Percentiles rank a stretch among this genome's conserved stretches.
Conservation (phyloP, 2,329 filamentous ascomycete genomes). For the Colletotrichum lentis region DNA sequence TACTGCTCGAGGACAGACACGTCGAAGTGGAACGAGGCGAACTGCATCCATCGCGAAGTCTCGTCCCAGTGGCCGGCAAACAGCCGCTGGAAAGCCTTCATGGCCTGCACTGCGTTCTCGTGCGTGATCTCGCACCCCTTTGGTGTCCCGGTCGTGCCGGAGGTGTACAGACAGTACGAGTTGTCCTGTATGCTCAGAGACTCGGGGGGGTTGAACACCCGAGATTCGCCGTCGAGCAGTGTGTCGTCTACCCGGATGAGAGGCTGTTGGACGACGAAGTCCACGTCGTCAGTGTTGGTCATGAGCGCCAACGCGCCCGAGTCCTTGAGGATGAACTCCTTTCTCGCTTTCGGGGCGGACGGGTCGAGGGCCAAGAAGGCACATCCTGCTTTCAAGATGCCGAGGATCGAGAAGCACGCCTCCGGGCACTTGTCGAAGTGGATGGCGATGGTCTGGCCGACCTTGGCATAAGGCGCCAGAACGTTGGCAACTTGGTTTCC, state of each 20-base stretch:
- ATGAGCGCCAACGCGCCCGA: constrained; percentile 72
- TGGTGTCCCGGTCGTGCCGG: constrained; percentile 84
- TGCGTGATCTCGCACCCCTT: constrained; percentile 92
- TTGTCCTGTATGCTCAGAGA: constrained; percentile 56
- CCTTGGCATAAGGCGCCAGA: constrained; percentile 58
- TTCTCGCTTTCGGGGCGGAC: constrained; percentile 74
- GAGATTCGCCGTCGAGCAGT: constrained; percentile 41
- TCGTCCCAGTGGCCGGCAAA: constrained; percentile 78
- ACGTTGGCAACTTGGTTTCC: constrained; percentile 78
- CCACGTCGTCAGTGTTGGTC: constrained; percentile 53
- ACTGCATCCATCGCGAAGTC: constrained; percentile 85
- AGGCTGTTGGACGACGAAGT: constrained; percentile 46
- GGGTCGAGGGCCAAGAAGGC: constrained; percentile 84
- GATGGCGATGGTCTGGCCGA: constrained; percentile 73
- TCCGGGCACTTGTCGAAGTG: constrained; percentile 88
- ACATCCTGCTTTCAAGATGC: constrained; percentile 82
- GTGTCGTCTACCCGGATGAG: constrained; percentile 48
- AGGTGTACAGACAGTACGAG: constrained; percentile 88
- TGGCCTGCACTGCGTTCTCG: constrained; percentile 86
- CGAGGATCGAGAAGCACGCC: constrained; percentile 82
- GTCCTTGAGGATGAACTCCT: constrained; percentile 79
- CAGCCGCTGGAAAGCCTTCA: constrained; percentile 83
- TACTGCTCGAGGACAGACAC: constrained; percentile 94
- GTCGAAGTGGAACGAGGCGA: constrained; percentile 94
- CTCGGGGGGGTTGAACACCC: constrained; percentile 44